phyloP scores from a whole-genome alignment of 345 rosid species.

The Eucalyptus regnans region DNA sequence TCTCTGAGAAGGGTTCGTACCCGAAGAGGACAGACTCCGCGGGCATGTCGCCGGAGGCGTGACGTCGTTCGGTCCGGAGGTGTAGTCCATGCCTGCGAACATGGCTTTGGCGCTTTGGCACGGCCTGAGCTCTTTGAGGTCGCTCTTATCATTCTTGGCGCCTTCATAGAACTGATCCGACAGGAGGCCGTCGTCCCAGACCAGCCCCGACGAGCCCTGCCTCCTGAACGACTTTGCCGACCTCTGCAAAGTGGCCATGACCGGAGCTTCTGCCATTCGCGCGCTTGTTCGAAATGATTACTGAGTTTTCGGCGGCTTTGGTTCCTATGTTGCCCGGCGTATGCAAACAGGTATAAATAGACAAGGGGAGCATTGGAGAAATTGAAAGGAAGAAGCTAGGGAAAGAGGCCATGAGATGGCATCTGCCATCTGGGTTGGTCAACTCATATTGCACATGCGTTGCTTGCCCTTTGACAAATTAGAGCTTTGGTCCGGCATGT shows the following conservation, averaged over 20 bases:
- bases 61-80: background rate
- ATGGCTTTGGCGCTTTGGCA: conserved; percentile 3
- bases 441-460: background rate
- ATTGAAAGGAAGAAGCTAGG: background rate
- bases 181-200: conserved; percentile 4
- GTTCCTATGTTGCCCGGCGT: background rate
- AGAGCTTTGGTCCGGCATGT: background rate
- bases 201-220: conserved; percentile 12
- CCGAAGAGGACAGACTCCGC: background rate
- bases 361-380: background rate
- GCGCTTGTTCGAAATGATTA: background rate
- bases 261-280: background rate
- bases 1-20: background rate
- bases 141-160: background rate
- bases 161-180: background rate
- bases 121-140: conserved; percentile 5
- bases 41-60: background rate
- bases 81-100: background rate
- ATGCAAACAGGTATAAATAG: background rate
- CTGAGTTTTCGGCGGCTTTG: background rate
- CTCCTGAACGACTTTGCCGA: conserved; percentile 1
- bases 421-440: background rate
- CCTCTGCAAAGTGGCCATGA: background rate
- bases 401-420: background rate
- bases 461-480: background rate